phyloP scores from a whole-genome alignment of 2,329 filamentous ascomycete species.

The Colletotrichum chlorophyti region DNA sequence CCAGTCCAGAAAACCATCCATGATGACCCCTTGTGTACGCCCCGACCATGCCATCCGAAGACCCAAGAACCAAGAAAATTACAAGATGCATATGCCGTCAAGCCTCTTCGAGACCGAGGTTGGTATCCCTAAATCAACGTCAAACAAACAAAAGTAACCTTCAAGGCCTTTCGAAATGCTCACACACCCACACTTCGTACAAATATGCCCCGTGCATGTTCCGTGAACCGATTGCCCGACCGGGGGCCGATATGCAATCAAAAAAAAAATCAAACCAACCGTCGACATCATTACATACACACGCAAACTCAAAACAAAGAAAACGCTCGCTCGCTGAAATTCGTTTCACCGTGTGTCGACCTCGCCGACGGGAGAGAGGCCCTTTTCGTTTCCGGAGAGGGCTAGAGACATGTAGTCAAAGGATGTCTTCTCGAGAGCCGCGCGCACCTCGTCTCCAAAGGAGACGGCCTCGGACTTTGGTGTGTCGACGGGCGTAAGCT shows the following conservation, averaged over 20 bases:
- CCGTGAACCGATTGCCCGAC: slow-evolving; percentile 8
- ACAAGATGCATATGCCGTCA: slow-evolving; percentile 22
- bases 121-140: slow-evolving; percentile 25
- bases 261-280: too few species aligned
- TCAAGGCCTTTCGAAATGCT: too few species aligned
- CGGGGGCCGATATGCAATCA: too few species aligned
- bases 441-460: slow-evolving; percentile 21
- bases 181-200: slow-evolving; percentile 12
- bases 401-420: slow-evolving; percentile 24
- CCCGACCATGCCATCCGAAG: slow-evolving; percentile 1
- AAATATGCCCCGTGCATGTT: slow-evolving; percentile 23
- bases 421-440: slow-evolving; percentile 10
- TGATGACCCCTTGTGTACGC: neutral
- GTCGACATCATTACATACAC: slow-evolving; percentile 2
- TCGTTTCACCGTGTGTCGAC: slow-evolving; percentile 3
- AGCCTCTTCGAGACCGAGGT: slow-evolving; percentile 13
- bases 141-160: too few species aligned
- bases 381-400: slow-evolving; percentile 8
- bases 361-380: slow-evolving; percentile 22
- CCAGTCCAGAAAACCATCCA: neutral
- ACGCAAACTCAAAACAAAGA: too few species aligned
- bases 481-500: slow-evolving; percentile 49
- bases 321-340: slow-evolving; percentile 23
- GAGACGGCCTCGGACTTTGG: slow-evolving; percentile 25
- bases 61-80: slow-evolving; percentile 15